Evolutionary conservation across 2,329 filamentous ascomycete genomes (phyloP).

Genomic region (Dactylonectria macrodidyma): DNA sequence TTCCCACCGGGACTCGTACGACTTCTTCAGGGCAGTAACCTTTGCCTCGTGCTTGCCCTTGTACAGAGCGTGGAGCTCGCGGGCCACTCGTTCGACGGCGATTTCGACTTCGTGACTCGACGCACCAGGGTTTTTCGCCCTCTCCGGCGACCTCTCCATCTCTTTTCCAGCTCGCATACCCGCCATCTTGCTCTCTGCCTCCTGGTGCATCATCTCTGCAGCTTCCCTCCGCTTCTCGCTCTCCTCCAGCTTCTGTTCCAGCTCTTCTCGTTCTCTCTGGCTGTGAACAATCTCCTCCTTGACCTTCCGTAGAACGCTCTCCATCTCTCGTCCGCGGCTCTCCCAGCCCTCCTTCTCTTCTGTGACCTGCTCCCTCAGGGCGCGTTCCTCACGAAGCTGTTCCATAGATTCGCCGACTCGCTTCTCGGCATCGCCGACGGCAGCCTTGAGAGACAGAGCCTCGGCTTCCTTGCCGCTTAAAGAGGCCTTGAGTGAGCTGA

Average conservation of each 20-base stretch:
- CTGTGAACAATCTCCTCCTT: constrained; percentile 85
- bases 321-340: constrained; percentile 87
- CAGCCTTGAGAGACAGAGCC: constrained; percentile 87
- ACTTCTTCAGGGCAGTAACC: constrained; percentile 89
- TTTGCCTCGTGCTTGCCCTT: constrained; percentile 98
- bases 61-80: constrained; percentile 93
- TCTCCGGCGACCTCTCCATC: constrained; percentile 58
- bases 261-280: constrained; percentile 85
- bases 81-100: constrained; percentile 91
- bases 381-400: constrained; percentile 83
- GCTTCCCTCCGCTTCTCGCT: constrained; percentile 81
- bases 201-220: constrained; percentile 81
- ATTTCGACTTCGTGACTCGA: constrained; percentile 80
- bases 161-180: constrained; percentile 77
- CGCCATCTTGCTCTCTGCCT: constrained; percentile 82
- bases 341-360: constrained; percentile 88
- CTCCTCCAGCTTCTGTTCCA: constrained; percentile 83
- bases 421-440: constrained; percentile 91
- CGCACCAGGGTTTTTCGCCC: constrained; percentile 51
- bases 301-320: constrained; percentile 82
- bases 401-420: constrained; percentile 90
- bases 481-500: constrained; percentile 93
- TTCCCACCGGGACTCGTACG: constrained; percentile 89
- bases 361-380: constrained; percentile 78
- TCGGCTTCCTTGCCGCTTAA: constrained; percentile 95